Percentiles rank a stretch among this genome's conserved stretches.
These are phyloP conservation scores for Meyerozyma guilliermondii DNA, from an alignment of 1,139 yeast genomes.

Conservation along the genomic window DNA sequence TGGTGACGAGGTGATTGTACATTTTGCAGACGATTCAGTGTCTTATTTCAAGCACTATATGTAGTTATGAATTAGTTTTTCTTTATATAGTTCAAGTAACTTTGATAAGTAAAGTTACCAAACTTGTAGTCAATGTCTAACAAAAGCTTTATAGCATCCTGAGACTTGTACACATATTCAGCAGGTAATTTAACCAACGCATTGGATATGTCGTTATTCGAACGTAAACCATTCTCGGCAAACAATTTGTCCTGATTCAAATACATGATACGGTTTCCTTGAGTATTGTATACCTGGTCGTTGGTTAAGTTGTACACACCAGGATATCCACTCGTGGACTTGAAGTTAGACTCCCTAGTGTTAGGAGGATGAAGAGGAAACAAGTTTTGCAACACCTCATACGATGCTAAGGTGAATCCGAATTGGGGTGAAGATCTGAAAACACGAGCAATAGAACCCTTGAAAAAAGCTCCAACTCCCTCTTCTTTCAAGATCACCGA, in stretches of 20 bases:
- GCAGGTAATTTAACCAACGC: slow-evolving; percentile 42
- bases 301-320: slow-evolving; percentile 45
- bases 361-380: slow-evolving; percentile 44
- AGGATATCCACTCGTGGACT: slow-evolving; percentile 43
- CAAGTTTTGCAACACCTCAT: slow-evolving; percentile 65
- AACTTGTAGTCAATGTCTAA: slow-evolving; percentile 62
- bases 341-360: slow-evolving; percentile 41
- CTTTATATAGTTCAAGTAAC: slow-evolving; percentile 47
- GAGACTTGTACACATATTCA: slow-evolving; percentile 54
- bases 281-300: slow-evolving; percentile 40
- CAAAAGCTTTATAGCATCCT: slow-evolving; percentile 57
- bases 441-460: slow-evolving; percentile 95
- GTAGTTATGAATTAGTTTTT: slow-evolving; percentile 10
- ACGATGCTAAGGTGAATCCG: slow-evolving; percentile 95
- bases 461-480: slow-evolving; percentile 74
- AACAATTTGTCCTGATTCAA: slow-evolving; percentile 31
- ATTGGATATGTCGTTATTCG: slow-evolving; percentile 20
- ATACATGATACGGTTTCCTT: slow-evolving; percentile 29
- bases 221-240: slow-evolving; percentile 17
- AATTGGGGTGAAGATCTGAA: slow-evolving; percentile 96
- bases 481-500: slow-evolving; percentile 73
- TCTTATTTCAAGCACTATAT: slow-evolving; percentile 1
- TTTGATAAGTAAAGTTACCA: slow-evolving; percentile 48
- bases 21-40: background rate
- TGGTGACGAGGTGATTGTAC: background rate